These are phyloP conservation scores for Lycium barbarum DNA, from an alignment of 257 asterid species.

Conservation along the genomic window DNA sequence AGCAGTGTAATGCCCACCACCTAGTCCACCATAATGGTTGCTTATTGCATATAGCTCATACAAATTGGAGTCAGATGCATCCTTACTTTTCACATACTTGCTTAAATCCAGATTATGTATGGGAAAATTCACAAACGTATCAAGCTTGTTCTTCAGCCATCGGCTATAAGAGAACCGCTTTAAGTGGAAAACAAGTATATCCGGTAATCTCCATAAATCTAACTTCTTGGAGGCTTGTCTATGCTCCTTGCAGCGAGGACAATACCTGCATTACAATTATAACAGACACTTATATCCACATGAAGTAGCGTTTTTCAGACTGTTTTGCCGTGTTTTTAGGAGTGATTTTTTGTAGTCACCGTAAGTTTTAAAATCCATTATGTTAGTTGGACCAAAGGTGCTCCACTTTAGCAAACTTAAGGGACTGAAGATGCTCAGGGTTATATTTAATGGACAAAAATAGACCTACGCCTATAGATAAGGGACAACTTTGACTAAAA, in stretches of 20 bases:
- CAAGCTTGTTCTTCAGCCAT: conserved; percentile 94
- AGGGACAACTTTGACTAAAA: too few relatives aligned
- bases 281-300: conserved; percentile 22
- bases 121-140: conserved; percentile 90
- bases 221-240: conserved; percentile 94
- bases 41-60: conserved; percentile 93
- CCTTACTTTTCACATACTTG: conserved; percentile 74
- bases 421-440: too few relatives aligned
- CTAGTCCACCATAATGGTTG: conserved; percentile 97
- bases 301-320: too few relatives aligned
- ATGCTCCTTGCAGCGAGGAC: conserved; percentile 93
- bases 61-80: conserved; percentile 59
- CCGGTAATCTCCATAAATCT: conserved; percentile 95
- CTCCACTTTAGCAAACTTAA: too few relatives aligned
- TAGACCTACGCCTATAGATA: too few relatives aligned
- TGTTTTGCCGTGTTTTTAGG: too few relatives aligned
- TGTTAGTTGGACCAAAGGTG: too few relatives aligned
- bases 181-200: conserved; percentile 84
- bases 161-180: conserved; percentile 90
- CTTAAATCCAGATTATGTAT: conserved; percentile 76
- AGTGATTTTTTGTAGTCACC: too few relatives aligned
- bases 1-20: conserved; percentile 97
- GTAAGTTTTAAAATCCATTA: too few relatives aligned
- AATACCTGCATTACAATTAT: conserved; percentile 66
- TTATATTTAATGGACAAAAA: too few relatives aligned